Base-by-base conservation (phyloP, 371 early-diverging fungal genomes). In the Mucor plumbeus region DNA sequence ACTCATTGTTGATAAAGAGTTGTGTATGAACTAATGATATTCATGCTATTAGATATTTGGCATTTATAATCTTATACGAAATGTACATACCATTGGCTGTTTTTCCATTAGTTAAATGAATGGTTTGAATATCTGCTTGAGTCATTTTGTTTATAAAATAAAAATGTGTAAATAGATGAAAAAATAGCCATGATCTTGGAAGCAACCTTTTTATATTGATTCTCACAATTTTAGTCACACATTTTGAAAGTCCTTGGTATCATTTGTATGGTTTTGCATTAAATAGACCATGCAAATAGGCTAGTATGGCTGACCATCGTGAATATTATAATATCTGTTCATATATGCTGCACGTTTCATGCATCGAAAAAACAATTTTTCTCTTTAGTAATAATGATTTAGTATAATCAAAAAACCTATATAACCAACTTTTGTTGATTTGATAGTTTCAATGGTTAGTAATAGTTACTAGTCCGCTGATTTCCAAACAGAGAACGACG, bases 1-100 rank as follows among this genome's bases (percentile, higher is more conserved):
- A 92, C 65, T 86, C 77, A 73, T 86, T 86, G 76, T 90, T 89
- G 81, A 91, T 90, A 72, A 92, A 92, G 26, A 91, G 87, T n/a
- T 76, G 63, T n/a, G 81, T 81, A 50, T 81, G 81, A 17, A 76
- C 81, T 81, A 3, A 33, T 33, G 5, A 5, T 11, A n/a, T 44
- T 44, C 17, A 17, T 44, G 44, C 26, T 47, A 47, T 34, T 8
- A 33, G 31, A 34, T 34, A 19, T 26, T 26, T 26, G 26, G 3
- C 26, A 26, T 26, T 26, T 26, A 3, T 26, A 26, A 26, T 26
- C 26, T 26, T 3, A 26, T 26, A 26, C 19, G 17, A 14, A n/a
- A 7, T 33, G 13, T n/a, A 41, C 56, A 53, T 60, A 67, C 67
- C 67, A 39, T 67, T 55, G 36, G 58, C 61, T 8, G 40, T 53